These are phyloP conservation scores for Dissophora globulifera DNA, from an alignment of 192 early-diverging fungal genomes.

Conservation along the genomic window DNA sequence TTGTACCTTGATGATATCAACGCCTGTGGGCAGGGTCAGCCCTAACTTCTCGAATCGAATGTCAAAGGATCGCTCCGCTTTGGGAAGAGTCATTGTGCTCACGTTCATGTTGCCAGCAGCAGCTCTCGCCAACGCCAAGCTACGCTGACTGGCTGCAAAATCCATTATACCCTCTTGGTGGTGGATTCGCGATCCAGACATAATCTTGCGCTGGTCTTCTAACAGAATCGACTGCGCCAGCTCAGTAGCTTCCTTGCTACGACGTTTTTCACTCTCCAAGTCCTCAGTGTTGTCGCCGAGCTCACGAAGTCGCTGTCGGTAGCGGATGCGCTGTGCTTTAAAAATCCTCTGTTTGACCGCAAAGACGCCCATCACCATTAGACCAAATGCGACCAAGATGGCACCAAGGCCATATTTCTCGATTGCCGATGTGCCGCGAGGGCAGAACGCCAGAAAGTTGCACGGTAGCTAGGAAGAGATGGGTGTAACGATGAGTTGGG, in stretches of 20 bases:
- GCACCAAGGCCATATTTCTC: slow-evolving; percentile 47
- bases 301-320: slow-evolving; percentile 30
- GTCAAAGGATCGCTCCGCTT: slow-evolving; percentile 58
- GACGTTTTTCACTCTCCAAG: slow-evolving; percentile 22
- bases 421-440: slow-evolving; percentile 27
- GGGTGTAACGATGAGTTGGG: not conserved
- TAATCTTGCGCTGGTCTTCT: slow-evolving; percentile 7
- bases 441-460: slow-evolving; percentile 42
- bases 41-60: slow-evolving; percentile 59
- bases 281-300: slow-evolving; percentile 24
- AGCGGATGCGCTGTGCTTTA: slow-evolving; percentile 30
- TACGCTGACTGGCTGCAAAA: slow-evolving; percentile 29
- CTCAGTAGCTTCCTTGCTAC: slow-evolving; percentile 18
- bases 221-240: slow-evolving; percentile 36
- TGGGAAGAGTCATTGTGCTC: slow-evolving; percentile 41
- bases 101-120: slow-evolving; percentile 45
- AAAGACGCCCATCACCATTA: slow-evolving; percentile 41
- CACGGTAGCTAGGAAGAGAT: slow-evolving; percentile 24
- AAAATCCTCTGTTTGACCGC: slow-evolving; percentile 40
- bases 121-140: slow-evolving; percentile 24
- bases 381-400: slow-evolving; percentile 19
- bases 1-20: slow-evolving; percentile 65
- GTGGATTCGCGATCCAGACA: slow-evolving; percentile 4
- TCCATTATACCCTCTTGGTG: slow-evolving; percentile 10
- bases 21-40: slow-evolving; percentile 49